Evolutionary conservation across 1,139 yeast genomes (phyloP).

Genomic region (Yamadazyma diddensiae): DNA sequence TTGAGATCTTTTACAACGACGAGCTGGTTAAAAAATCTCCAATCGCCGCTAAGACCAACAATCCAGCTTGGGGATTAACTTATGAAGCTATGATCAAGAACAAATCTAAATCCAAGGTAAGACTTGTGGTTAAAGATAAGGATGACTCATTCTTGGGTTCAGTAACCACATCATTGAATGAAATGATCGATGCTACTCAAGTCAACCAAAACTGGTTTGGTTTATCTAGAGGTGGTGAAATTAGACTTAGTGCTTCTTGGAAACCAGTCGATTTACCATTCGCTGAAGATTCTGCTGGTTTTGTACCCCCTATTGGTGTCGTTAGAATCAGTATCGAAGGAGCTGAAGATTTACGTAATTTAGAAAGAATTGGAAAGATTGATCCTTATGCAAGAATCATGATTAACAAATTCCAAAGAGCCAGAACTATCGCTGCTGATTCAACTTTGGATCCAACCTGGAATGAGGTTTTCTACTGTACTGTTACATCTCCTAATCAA

Average conservation of each 20-base stretch:
- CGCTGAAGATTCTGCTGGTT: slow-evolving; percentile 70
- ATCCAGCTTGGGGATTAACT: slow-evolving; percentile 65
- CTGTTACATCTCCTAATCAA: slow-evolving; percentile 80
- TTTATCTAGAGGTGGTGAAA: slow-evolving; percentile 66
- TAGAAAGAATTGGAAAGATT: slow-evolving; percentile 84
- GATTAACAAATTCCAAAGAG: slow-evolving; percentile 72
- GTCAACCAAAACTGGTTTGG: slow-evolving; percentile 79
- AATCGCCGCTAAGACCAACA: slow-evolving; percentile 57
- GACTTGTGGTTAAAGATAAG: slow-evolving; percentile 64
- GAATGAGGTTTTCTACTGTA: slow-evolving; percentile 79
- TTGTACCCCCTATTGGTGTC: slow-evolving; percentile 91
- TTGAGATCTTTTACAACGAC: slow-evolving; percentile 65
- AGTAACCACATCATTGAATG: slow-evolving; percentile 61
- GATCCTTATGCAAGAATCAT: slow-evolving; percentile 88
- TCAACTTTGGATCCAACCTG: slow-evolving; percentile 77
- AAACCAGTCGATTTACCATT: slow-evolving; percentile 66
- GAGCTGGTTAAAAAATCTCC: slow-evolving; percentile 57
- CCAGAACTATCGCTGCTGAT: slow-evolving; percentile 70
- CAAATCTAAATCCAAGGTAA: slow-evolving; percentile 65
- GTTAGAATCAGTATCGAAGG: slow-evolving; percentile 69
- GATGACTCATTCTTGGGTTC: slow-evolving; percentile 57
- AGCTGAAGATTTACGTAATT: slow-evolving; percentile 74
- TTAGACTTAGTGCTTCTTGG: slow-evolving; percentile 72
- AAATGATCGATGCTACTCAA: slow-evolving; percentile 72
- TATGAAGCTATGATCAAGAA: slow-evolving; percentile 74